Base-by-base conservation (phyloP, 164 flowering plant species). In the Taxillus chinensis region DNA sequence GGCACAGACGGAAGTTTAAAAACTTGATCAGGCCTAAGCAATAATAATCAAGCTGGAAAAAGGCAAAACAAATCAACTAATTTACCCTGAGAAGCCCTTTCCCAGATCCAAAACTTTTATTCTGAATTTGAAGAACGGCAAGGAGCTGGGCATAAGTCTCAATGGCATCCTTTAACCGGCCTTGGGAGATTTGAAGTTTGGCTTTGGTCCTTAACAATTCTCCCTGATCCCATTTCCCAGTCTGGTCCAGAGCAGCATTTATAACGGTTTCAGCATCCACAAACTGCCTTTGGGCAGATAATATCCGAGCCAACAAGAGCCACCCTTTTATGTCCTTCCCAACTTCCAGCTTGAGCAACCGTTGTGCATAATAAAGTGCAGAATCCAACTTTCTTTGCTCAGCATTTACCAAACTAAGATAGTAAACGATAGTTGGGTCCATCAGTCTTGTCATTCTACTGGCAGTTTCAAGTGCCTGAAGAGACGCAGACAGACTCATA, bases 191-290 rank as follows among this genome's bases (percentile, higher is more conserved):
- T 8, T 58, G 61, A 16, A 58, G 46, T 41, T 41, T 58, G 13
- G 61, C 61, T 58, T 58, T 58, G 5, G 61, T 58, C 61, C 61
- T 27, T 16, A 58, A 15, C 45, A 58, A 58, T 41, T 40, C 45
- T 41, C 43, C 43, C 27, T 58, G 61, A 3, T 58, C 61, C 43
- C 61, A 58, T 58, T 58, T 42, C 7, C 46, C 61, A 40, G 61
- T 58, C 61, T 58, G 61, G 7, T 58, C 61, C 43, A 58, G 45
- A 58, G 61, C 61, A 58, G 61, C 61, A 58, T 58, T 58, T 58
- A 58, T 41, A 11, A 58, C 11, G 27, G 16, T 58, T 16, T 39
- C 61, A 4, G 61, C 61, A 40, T 39, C 61, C 27, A 42, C 8
- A 40, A 58, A 58, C 43, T 11, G 15, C 41, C 41, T 58, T 16